A percentile compares a stretch with the other conserved stretches of the same genome.
phyloP scores from a whole-genome alignment of 208 protist genomes.

The Jaenimonas drosophilae region DNA sequence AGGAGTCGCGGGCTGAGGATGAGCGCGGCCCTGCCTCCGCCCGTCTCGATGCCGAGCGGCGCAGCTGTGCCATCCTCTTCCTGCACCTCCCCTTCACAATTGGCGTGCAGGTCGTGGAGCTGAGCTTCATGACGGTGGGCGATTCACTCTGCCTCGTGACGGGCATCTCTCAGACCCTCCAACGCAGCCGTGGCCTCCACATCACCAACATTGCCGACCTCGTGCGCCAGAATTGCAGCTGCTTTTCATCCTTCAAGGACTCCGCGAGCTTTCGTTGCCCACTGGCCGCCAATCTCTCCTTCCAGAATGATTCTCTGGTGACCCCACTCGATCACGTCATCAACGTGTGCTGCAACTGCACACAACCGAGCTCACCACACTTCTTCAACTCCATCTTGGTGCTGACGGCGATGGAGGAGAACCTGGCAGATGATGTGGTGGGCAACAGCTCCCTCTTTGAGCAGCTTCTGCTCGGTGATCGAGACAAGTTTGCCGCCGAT shows the following conservation, averaged over 20 bases:
- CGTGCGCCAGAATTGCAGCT: background rate
- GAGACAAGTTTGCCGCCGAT: no score
- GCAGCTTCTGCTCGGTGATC: no score
- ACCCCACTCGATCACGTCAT: background rate
- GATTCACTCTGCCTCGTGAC: constrained; percentile 29
- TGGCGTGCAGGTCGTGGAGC: constrained; percentile 9
- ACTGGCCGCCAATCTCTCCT: background rate
- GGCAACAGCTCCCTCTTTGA: background rate
- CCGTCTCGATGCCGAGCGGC: no score
- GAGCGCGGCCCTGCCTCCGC: no score
- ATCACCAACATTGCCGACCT: background rate
- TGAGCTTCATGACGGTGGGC: constrained; percentile 38
- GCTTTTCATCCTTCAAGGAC: background rate
- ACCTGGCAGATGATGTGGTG: no score
- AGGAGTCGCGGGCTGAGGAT: constrained; percentile 12
- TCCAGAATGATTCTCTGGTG: background rate
- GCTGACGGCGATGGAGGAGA: background rate
- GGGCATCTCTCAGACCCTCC: constrained; percentile 12
- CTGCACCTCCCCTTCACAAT: constrained; percentile 8
- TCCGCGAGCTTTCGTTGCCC: background rate
- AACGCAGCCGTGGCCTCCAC: background rate
- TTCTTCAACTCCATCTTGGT: constrained; percentile 1
- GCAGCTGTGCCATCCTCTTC: background rate
- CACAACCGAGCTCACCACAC: background rate
- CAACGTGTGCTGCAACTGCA: background rate